Percentiles rank a stretch among this genome's conserved stretches.
Conservation (phyloP, 2,329 filamentous ascomycete genomes). For the Cercospora sp. region DNA sequence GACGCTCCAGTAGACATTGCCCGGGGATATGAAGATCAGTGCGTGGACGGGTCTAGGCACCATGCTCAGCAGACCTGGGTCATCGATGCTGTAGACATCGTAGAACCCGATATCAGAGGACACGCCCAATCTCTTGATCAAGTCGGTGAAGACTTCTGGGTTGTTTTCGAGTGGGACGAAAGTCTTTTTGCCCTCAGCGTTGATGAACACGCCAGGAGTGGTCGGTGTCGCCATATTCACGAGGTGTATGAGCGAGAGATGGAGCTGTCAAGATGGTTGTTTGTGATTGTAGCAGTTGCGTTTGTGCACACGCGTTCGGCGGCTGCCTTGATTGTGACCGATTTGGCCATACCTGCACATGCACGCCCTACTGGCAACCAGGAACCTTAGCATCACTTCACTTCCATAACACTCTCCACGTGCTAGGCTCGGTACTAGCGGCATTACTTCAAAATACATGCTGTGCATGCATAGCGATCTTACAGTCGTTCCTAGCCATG, state of each 20-base stretch:
- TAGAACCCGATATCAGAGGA: slow-evolving; percentile 52
- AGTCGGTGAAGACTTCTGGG: slow-evolving; percentile 54
- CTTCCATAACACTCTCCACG: background rate
- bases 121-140: slow-evolving; percentile 54
- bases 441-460: background rate
- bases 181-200: slow-evolving; percentile 33
- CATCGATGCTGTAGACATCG: slow-evolving; percentile 56
- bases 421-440: background rate
- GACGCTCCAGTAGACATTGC: slow-evolving; percentile 43
- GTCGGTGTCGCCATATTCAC: slow-evolving; percentile 21
- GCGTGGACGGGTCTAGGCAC: slow-evolving; percentile 57
- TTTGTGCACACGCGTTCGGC: background rate
- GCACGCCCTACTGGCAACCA: slow-evolving; percentile 4
- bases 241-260: background rate
- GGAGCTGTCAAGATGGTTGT: background rate
- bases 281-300: background rate
- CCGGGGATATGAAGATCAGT: slow-evolving; percentile 56
- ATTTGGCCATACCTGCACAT: background rate
- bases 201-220: slow-evolving; percentile 32
- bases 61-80: slow-evolving; percentile 51
- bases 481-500: background rate
- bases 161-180: slow-evolving; percentile 54
- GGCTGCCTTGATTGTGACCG: background rate
- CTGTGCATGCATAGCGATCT: background rate
- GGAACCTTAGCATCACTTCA: background rate